These are phyloP conservation scores for Penicillium longicatenatum DNA, from an alignment of 495 filamentous ascomycete genomes.

Conservation along the genomic window DNA sequence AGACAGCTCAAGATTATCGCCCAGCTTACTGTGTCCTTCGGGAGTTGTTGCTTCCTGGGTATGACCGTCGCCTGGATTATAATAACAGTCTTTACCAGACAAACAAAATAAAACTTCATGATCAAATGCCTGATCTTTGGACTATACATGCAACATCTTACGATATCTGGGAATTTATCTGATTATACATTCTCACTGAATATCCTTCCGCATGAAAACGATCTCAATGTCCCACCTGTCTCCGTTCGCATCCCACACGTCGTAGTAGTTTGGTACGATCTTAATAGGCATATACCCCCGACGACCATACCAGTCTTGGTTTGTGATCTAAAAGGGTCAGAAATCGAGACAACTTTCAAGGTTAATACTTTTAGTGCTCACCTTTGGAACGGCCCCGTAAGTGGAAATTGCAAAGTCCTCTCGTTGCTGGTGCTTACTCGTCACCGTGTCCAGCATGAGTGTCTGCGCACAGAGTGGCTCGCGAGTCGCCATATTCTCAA, in stretches of 20 bases:
- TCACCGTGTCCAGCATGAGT: constrained; percentile 26
- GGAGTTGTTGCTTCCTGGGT: no score
- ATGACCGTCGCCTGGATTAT: no score
- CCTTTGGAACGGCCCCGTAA: constrained; percentile 26
- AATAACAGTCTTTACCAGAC: no score
- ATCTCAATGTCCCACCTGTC: constrained; percentile 19
- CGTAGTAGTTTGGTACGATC: constrained; percentile 21
- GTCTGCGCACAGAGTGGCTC: constrained; percentile 28
- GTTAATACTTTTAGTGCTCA: constrained; percentile 8
- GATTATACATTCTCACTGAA: constrained; percentile 1
- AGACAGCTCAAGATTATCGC: no score
- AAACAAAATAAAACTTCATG: no score
- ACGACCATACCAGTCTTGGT: constrained; percentile 22
- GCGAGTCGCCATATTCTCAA: constrained; percentile 28
- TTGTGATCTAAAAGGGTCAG: constrained; percentile 12
- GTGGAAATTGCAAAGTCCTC: constrained; percentile 25
- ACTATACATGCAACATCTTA: no score
- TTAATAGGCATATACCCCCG: constrained; percentile 21
- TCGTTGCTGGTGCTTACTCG: constrained; percentile 19
- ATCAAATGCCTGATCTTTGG: no score
- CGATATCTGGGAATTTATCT: no score
- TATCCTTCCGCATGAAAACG: constrained; percentile 26
- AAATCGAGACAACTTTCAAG: not conserved
- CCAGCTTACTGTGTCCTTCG: no score
- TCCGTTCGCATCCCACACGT: constrained; percentile 7